Base-by-base conservation (phyloP, 306 rosid species). In the Gleditsia sinensis region DNA sequence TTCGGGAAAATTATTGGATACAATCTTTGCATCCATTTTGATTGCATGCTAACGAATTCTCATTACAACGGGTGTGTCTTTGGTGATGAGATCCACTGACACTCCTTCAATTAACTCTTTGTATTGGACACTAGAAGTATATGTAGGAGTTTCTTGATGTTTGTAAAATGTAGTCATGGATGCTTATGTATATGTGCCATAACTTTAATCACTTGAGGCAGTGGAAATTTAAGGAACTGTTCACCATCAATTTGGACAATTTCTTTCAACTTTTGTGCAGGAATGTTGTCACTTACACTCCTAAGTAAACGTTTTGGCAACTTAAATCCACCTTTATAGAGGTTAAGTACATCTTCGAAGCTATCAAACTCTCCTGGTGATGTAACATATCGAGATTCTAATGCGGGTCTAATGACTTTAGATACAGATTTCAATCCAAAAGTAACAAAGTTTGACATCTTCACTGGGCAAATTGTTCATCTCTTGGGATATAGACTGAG, bases 181-280 rank as follows among this genome's bases (percentile, higher is more conserved):
- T n/a, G n/a, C n/a, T n/a, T n/a, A 12, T 11, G 4, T 13, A 37
- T 7, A 23, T 32, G 2, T 2, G 6, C 13, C n/a, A 6, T 69
- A 88, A 89, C 89, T 78, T 49, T 58, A 20, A 88, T 84, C 36
- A 88, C 88, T 69, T 81, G 86, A 37, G 92, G 92, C 45, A 71
- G 43, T 1, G 86, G 84, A 37, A 80, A 88, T 69, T 81, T 83
- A 13, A 58, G 39, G 7, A 58, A 16, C 6, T 58, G 40, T 7
- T 58, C 64, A 6, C 64, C 39, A 28, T 58, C 64, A 58, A 58
- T 58, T 58, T 10, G 42, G 24, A 58, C 28, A 58, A 7, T 6
- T 58, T 58, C 40, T 40, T 30, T 58, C 9, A 58, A 28, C 6
- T 58, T 28, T 28, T n/a, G n/a, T n/a, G n/a, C n/a, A 7, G 64